phyloP scores from a whole-genome alignment of 768 basidiomycete species.

The Serpula lacrymans region DNA sequence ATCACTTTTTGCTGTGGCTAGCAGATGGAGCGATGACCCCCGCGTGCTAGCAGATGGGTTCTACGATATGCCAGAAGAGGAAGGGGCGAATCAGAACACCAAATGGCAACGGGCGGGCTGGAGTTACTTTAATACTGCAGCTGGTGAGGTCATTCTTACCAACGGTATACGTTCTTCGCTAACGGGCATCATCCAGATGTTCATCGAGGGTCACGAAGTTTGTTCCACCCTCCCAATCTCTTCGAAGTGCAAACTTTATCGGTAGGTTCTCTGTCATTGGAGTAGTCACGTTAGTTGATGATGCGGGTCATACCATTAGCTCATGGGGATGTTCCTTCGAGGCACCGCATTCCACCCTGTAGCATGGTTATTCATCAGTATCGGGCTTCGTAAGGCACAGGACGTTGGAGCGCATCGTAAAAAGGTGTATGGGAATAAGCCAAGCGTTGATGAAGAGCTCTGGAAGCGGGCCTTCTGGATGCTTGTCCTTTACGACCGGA shows the following conservation, averaged over 20 bases:
- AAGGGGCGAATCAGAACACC: constrained; percentile 21
- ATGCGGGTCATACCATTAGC: constrained; percentile 27
- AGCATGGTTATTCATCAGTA: constrained; percentile 52
- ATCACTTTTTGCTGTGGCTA: constrained; percentile 64
- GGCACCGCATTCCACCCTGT: constrained; percentile 46
- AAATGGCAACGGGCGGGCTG: constrained; percentile 58
- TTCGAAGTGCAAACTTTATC: constrained; percentile 63
- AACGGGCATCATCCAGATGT: constrained; percentile 37
- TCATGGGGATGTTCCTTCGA: constrained; percentile 53
- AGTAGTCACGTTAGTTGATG: constrained; percentile 7
- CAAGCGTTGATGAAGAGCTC: constrained; percentile 59
- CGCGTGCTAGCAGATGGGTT: constrained; percentile 45
- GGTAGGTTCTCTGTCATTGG: constrained; percentile 26
- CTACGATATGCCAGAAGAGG: constrained; percentile 17
- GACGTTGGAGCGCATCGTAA: constrained; percentile 77
- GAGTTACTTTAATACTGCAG: constrained; percentile 55
- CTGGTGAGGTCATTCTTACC: constrained; percentile 34
- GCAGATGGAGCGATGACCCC: constrained; percentile 61
- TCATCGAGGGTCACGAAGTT: constrained; percentile 45
- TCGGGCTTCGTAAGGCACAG: constrained; percentile 60
- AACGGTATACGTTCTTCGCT: not conserved
- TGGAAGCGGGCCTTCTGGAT: constrained; percentile 83
- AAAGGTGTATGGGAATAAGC: constrained; percentile 46
- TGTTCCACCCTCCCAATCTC: constrained; percentile 53
- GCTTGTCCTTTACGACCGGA: constrained; percentile 57